Percentiles rank a stretch among this genome's conserved stretches.
These are phyloP conservation scores for Lithohypha guttulata DNA, from an alignment of 2,329 filamentous ascomycete genomes.

Conservation along the genomic window DNA sequence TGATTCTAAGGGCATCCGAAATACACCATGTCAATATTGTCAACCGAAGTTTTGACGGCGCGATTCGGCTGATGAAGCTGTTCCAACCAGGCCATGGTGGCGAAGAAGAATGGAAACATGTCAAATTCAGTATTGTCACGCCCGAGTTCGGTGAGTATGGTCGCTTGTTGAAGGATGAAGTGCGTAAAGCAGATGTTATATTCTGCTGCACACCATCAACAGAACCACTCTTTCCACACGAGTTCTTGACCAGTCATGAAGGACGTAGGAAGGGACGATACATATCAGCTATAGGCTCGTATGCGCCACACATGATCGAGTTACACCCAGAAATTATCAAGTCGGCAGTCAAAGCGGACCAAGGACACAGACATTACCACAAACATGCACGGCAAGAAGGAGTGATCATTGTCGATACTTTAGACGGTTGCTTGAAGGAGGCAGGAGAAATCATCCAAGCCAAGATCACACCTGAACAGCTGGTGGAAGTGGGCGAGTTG, in stretches of 20 bases:
- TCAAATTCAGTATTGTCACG: conserved; percentile 61
- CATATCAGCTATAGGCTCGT: conserved; percentile 37
- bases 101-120: conserved; percentile 46
- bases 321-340: conserved; percentile 65
- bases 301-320: conserved; percentile 67
- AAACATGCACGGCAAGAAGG: conserved; percentile 47
- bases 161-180: conserved; percentile 57
- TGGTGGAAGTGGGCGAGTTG: conserved; percentile 81
- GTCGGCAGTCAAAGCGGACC: conserved; percentile 44
- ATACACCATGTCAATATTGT: conserved; percentile 75
- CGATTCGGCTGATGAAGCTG: conserved; percentile 38
- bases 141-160: conserved; percentile 59
- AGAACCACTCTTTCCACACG: conserved; percentile 62
- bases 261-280: conserved; percentile 35
- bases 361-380: conserved; percentile 29
- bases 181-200: conserved; percentile 63
- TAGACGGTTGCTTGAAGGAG: conserved; percentile 69
- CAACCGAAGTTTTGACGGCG: conserved; percentile 49
- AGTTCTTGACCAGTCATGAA: conserved; percentile 55
- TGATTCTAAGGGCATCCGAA: conserved; percentile 54
- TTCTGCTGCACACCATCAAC: conserved; percentile 79
- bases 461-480: conserved; percentile 58
- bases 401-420: conserved; percentile 53
- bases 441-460: conserved; percentile 80
- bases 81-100: conserved; percentile 41